Base-by-base conservation (phyloP, 345 rosid genomes). In the Brassica rapa region DNA sequence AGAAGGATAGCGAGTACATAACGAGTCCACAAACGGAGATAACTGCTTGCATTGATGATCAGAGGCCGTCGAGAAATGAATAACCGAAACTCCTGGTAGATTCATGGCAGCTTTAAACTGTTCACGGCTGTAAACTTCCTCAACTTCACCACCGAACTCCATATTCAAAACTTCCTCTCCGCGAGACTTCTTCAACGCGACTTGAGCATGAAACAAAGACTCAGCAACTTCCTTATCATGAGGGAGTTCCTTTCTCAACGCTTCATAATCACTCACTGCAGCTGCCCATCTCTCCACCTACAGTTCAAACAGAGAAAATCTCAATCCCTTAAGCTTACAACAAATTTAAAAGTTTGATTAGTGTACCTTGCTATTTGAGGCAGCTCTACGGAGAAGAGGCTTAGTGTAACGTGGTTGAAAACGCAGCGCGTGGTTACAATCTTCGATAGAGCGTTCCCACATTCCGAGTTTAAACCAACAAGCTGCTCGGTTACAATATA, bases 101-200 rank as follows among this genome's bases (percentile, higher is more conserved):
- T 93, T 91, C 73, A 93, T 74, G 66, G 96, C 94, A 60, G 96
- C 89, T 81, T 80, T 86, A 82, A 91, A 91, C 86, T 88, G 97
- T 76, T 93, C 98, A 62, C 89, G 84, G 12, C 88, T 86, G n/a
- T 77, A 77, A 25, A 89, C 84, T 82, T 87, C 86, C 83, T 91
- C 99, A 51, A 95, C 99, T 81, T 91, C 98, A n/a, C 98, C 98
- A 16, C 98, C 99, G 77, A 95, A 95, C 84, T 90, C 91, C 97
- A 95, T 83, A 80, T 95, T 95, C 69, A 85, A 71, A 55, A 95
- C 98, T 76, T 93, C 98, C 82, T 93, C 99, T 59, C 99, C 99
- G 0, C 91, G 97, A 65, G 96, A 95, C 82, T 93, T 95, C 86
- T 90, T 95, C 84, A 95, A 79, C 14, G 98, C 90, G 43, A 95